A percentile compares a stretch with the other conserved stretches of the same genome.
These are phyloP conservation scores for Teratosphaeria nubilosa DNA, from an alignment of 2,329 filamentous ascomycete genomes.

Conservation along the genomic window DNA sequence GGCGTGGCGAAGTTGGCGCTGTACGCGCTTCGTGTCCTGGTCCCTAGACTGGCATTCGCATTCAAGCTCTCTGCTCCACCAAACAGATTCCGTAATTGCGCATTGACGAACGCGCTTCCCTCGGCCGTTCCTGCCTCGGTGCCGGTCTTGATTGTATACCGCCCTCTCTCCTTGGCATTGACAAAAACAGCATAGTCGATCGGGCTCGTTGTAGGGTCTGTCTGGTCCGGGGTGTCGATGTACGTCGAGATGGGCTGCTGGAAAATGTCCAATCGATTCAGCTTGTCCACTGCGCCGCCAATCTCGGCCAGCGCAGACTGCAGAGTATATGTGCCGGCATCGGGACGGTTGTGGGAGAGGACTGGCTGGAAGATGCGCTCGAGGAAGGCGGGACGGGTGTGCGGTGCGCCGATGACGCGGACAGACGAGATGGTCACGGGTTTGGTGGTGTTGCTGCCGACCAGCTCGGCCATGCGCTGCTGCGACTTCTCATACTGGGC, in stretches of 20 bases:
- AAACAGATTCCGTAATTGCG: slow-evolving; percentile 82
- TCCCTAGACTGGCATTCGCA: slow-evolving; percentile 78
- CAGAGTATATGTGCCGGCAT: slow-evolving; percentile 55
- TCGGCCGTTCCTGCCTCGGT: slow-evolving; percentile 91
- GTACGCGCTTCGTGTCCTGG: slow-evolving; percentile 83
- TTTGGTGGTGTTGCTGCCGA: slow-evolving; percentile 72
- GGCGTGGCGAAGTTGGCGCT: slow-evolving; percentile 77
- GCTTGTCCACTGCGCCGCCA: slow-evolving; percentile 59
- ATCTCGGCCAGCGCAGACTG: slow-evolving; percentile 68
- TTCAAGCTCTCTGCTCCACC: slow-evolving; percentile 86
- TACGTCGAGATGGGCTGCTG: slow-evolving; percentile 72
- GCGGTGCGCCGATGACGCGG: slow-evolving; percentile 67
- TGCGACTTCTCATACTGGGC: slow-evolving; percentile 54
- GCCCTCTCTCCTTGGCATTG: slow-evolving; percentile 66
- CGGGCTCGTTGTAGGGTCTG: slow-evolving; percentile 57
- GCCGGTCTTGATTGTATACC: slow-evolving; percentile 82
- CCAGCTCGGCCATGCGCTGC: slow-evolving; percentile 53
- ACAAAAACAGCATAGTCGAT: slow-evolving; percentile 76
- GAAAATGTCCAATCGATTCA: slow-evolving; percentile 79
- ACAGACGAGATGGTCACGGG: slow-evolving; percentile 83
- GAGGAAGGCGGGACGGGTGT: slow-evolving; percentile 78
- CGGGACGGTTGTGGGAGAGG: slow-evolving; percentile 49
- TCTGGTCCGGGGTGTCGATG: slow-evolving; percentile 63
- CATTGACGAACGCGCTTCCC: slow-evolving; percentile 82
- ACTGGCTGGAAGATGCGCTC: slow-evolving; percentile 71